Evolutionary conservation across 306 rosid species (phyloP).

Genomic region (Begonia peltatifolia): DNA sequence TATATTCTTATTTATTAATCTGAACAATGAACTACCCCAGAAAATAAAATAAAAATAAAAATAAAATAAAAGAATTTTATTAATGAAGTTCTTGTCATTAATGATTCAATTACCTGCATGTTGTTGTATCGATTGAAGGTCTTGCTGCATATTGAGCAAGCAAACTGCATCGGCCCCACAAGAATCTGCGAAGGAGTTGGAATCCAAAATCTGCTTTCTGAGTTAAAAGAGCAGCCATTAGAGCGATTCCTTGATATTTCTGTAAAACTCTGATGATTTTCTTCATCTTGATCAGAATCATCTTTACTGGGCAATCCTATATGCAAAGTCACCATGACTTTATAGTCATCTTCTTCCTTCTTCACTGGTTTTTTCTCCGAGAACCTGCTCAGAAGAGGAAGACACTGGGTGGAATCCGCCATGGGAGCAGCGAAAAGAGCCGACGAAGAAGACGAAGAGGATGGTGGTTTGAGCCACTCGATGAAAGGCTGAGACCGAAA

Average conservation of each 20-base stretch:
- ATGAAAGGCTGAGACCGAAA: slow-evolving; percentile 70
- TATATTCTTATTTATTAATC: too few species aligned
- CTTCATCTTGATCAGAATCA: background rate
- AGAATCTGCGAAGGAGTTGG: slow-evolving; percentile 93
- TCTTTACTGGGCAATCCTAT: slow-evolving; percentile 58
- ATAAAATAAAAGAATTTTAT: too few species aligned
- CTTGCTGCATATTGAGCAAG: slow-evolving; percentile 85
- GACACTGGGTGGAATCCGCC: slow-evolving; percentile 20
- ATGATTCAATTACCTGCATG: slow-evolving; percentile 58
- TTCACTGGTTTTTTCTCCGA: slow-evolving; percentile 14
- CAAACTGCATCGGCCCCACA: slow-evolving; percentile 95
- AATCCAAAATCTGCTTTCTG: slow-evolving; percentile 84
- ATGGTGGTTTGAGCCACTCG: slow-evolving; percentile 82
- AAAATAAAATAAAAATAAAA: too few species aligned
- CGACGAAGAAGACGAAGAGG: slow-evolving; percentile 18
- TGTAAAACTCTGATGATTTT: slow-evolving; percentile 20
- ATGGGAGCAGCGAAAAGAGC: slow-evolving; percentile 16
- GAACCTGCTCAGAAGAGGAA: slow-evolving; percentile 44
- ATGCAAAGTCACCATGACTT: slow-evolving; percentile 57
- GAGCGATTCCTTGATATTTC: slow-evolving; percentile 26
- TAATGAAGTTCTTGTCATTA: too few species aligned
- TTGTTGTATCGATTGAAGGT: slow-evolving; percentile 97
- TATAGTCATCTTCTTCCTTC: slow-evolving; percentile 35
- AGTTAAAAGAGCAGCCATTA: slow-evolving; percentile 33
- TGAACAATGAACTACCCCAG: too few species aligned